Conservation (phyloP, 768 basidiomycete species). For the Amyloporia xantha region DNA sequence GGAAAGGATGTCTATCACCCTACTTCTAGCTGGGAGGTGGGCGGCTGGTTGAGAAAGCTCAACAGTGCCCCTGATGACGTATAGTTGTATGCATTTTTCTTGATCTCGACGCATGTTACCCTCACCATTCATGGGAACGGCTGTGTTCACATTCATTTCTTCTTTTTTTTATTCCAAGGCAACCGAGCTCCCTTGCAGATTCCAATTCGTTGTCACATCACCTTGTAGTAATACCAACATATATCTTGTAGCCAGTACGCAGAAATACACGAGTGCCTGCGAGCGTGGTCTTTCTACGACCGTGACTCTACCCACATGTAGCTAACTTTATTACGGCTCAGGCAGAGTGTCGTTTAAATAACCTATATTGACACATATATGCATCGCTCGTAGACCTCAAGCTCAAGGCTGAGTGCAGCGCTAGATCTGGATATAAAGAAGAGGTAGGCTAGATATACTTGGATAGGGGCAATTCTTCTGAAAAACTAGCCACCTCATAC, state of each 20-base stretch:
- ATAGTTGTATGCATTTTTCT: not conserved
- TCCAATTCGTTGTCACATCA: not conserved
- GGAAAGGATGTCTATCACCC: constrained; percentile 42
- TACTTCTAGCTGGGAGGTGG: constrained; percentile 53
- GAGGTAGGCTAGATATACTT: too few relatives aligned
- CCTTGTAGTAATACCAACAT: not conserved
- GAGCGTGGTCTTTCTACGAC: too few relatives aligned
- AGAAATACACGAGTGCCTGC: constrained; percentile 2
- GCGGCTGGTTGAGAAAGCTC: constrained; percentile 46
- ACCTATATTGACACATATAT: too few relatives aligned
- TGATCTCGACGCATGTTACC: not conserved
- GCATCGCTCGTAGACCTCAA: too few relatives aligned
- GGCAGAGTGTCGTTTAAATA: too few relatives aligned
- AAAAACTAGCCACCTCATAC: too few relatives aligned
- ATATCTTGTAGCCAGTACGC: constrained; percentile 5
- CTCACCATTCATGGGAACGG: not conserved
- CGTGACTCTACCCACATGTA: too few relatives aligned
- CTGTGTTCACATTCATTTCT: not conserved
- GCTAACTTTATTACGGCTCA: too few relatives aligned
- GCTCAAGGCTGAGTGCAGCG: too few relatives aligned
- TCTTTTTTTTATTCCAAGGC: not conserved
- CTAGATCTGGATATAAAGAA: too few relatives aligned
- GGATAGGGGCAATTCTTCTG: too few relatives aligned
- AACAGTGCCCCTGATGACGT: not conserved
- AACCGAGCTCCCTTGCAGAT: not conserved